These are phyloP conservation scores for Aspergillus sp. DNA, from an alignment of 2,329 filamentous ascomycete species.

Conservation along the genomic window DNA sequence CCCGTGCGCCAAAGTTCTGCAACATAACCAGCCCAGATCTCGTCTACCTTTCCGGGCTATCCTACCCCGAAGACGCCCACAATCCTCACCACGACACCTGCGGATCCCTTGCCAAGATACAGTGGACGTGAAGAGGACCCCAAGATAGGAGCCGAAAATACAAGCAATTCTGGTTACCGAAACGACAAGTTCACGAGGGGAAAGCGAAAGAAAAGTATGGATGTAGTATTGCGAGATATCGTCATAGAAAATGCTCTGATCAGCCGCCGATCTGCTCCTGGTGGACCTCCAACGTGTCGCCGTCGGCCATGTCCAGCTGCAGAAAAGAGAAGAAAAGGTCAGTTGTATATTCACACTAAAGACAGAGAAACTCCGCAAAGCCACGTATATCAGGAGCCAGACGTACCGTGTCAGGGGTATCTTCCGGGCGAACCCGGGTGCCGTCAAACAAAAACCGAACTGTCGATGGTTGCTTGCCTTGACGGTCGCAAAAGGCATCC, in stretches of 20 bases:
- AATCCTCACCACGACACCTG: not conserved
- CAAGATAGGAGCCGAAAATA: not conserved
- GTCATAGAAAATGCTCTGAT: not conserved
- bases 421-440: constrained; percentile 83
- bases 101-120: no score
- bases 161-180: no score
- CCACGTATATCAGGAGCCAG: constrained; percentile 5
- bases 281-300: constrained; percentile 94
- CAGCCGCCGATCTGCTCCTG: constrained; percentile 93
- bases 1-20: no score
- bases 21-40: no score
- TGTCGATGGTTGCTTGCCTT: constrained; percentile 82
- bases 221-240: not conserved
- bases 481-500: constrained; percentile 95
- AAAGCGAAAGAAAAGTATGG: not conserved
- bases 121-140: no score
- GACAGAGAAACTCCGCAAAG: not conserved
- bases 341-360: not conserved
- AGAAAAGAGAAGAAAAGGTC: not conserved
- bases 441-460: constrained; percentile 97
- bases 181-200: not conserved
- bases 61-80: not conserved
- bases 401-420: constrained; percentile 90
- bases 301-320: constrained; percentile 95
- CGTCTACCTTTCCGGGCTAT: no score